phyloP scores from a whole-genome alignment of 768 basidiomycete species.

The Lactifluus pinguis region DNA sequence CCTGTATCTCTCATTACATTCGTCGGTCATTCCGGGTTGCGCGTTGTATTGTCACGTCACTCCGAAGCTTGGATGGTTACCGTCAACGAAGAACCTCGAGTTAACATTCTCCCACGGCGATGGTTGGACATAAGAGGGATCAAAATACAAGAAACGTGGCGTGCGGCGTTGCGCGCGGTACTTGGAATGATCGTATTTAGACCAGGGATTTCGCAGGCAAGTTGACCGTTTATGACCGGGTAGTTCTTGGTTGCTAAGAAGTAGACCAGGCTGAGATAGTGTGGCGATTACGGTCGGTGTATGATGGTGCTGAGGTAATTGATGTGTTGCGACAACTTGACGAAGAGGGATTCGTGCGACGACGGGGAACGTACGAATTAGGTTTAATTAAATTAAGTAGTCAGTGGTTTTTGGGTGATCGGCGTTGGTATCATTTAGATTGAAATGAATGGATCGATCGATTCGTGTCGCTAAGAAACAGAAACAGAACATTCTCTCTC shows the following conservation, averaged over 20 bases:
- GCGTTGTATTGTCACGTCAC: conserved; percentile 48
- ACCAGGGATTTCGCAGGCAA: conserved; percentile 67
- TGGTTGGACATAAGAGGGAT: conserved; percentile 69
- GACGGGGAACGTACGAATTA: conserved; percentile 21
- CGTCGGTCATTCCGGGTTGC: conserved; percentile 50
- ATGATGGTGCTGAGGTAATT: conserved; percentile 65
- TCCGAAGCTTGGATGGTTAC: conserved; percentile 48
- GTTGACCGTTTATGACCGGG: conserved; percentile 16
- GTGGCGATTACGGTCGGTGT: conserved; percentile 62
- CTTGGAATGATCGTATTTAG: conserved; percentile 56
- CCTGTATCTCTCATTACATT: conserved; percentile 53
- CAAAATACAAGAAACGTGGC: conserved; percentile 56
- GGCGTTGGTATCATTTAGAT: conserved; percentile 56
- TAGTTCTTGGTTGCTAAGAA: neutral
- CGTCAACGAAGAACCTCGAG: conserved; percentile 37
- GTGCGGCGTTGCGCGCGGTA: conserved; percentile 60
- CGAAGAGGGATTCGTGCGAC: conserved; percentile 42
- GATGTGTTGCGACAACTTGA: conserved; percentile 50
- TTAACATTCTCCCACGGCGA: conserved; percentile 53
- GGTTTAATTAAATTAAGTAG: conserved; percentile 30
- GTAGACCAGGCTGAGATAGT: conserved; percentile 51
- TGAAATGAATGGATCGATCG: neutral
- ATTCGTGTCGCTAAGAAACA: neutral
- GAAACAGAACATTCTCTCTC: neutral
- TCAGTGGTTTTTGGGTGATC: conserved; percentile 45